phyloP scores from a whole-genome alignment of 257 asterid genomes.

The Nicotiana undulata region DNA sequence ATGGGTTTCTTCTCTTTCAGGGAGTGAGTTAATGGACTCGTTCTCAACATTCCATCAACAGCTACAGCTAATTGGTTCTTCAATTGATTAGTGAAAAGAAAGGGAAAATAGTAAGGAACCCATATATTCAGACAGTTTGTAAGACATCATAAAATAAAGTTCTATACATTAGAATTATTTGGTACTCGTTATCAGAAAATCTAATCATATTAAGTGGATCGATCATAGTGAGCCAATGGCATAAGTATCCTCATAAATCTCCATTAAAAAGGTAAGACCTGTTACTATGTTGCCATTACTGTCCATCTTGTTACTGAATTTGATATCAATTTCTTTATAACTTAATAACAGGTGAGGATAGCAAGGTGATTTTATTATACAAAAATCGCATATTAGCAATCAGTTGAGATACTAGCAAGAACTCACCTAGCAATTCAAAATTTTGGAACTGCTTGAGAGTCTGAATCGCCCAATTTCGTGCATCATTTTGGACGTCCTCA shows the following conservation, averaged over 20 bases:
- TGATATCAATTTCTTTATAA: background rate
- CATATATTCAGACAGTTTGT: background rate
- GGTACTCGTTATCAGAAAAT: background rate
- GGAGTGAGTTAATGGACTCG: background rate
- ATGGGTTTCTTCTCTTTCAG: background rate
- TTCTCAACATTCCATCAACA: background rate
- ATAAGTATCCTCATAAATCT: background rate
- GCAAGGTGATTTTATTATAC: background rate
- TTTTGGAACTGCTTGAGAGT: slow-evolving; percentile 52
- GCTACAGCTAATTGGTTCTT: background rate
- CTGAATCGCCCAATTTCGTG: slow-evolving; percentile 33
- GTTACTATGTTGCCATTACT: background rate
- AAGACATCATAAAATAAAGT: background rate
- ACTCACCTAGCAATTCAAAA: slow-evolving; percentile 52
- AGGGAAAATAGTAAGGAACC: too few species aligned
- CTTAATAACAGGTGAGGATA: background rate
- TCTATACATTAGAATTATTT: background rate
- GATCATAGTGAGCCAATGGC: background rate
- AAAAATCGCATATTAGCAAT: too few species aligned
- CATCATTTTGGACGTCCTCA: slow-evolving; percentile 34
- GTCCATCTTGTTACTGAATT: background rate
- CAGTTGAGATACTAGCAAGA: too few species aligned
- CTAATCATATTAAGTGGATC: background rate
- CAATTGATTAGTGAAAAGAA: background rate
- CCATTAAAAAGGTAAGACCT: background rate